Percentiles rank a stretch among this genome's conserved stretches.
Evolutionary conservation across 164 flowering plant species (phyloP).

Genomic region (Euptelea pleiosperma): DNA sequence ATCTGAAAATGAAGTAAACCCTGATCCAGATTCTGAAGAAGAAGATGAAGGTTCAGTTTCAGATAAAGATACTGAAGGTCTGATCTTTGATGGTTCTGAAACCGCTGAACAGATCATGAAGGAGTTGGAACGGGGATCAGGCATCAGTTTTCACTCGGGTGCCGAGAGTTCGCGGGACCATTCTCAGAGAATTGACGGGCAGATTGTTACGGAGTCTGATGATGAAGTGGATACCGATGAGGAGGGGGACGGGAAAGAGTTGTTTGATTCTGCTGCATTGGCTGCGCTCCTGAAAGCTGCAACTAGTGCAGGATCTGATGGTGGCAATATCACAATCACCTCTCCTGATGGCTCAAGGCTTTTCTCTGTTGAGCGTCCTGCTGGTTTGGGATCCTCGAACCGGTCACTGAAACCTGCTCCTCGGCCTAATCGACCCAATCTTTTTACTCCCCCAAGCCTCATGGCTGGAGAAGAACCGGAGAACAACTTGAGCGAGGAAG

Average conservation of each 20-base stretch:
- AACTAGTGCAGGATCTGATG: constrained; percentile 49
- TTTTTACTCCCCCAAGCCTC: constrained; percentile 38
- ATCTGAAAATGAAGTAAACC: constrained; percentile 20
- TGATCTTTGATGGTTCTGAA: constrained; percentile 57
- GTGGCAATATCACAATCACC: constrained; percentile 51
- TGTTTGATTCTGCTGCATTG: constrained; percentile 87
- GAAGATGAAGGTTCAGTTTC: constrained; percentile 42
- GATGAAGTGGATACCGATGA: constrained; percentile 88
- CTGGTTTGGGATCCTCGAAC: constrained; percentile 78
- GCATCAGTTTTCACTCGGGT: constrained; percentile 40
- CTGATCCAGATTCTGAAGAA: constrained; percentile 22
- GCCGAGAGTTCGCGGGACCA: constrained; percentile 42
- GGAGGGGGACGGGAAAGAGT: constrained; percentile 66
- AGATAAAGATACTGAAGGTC: constrained; percentile 50
- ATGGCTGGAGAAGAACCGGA: constrained; percentile 41
- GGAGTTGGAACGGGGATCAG: constrained; percentile 61
- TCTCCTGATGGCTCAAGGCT: constrained; percentile 75
- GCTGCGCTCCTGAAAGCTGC: constrained; percentile 94
- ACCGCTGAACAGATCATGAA: constrained; percentile 64
- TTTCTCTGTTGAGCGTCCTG: constrained; percentile 90
- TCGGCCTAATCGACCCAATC: constrained; percentile 42
- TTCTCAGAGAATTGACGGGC: constrained; percentile 62
- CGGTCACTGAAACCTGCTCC: constrained; percentile 58
- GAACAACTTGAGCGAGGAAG: constrained; percentile 63
- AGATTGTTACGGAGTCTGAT: constrained; percentile 81